Evolutionary conservation across 2,329 filamentous ascomycete species (phyloP), one percentile per base, ranked within the genome.

Genomic region (Colletotrichum echinochloae): DNA sequence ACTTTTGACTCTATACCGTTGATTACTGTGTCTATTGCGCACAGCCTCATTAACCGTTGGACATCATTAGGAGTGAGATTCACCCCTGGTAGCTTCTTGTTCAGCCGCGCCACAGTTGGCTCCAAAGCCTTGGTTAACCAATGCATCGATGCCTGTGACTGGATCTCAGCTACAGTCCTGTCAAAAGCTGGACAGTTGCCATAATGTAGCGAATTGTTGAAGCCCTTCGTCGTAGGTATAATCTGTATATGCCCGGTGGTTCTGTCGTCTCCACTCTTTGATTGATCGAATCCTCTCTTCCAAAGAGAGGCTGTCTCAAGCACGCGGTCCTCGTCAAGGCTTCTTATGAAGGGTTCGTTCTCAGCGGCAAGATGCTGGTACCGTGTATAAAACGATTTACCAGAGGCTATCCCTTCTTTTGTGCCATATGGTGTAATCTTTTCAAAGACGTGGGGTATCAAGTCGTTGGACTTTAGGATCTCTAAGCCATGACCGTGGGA

Each of bases 171-270:
- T 2, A 83, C 81, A 1, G 88, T 90, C 0, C 86, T 78, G 76
- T 95, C 91, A 75, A 97, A 97, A 0, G 83, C 83, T 4, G 85
- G 85, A 79, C 95, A 98, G 12, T 88, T 84, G 44, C 88, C 87
- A 77, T 95, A 92, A 74, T 91, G 90, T 28, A 98, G 86, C 0
- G 94, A 95, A 81, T 97, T 97, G 83, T 97, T 97, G 74, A 84
- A 85, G 0, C 85, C 87, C 0, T 81, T 73, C 2, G 81, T 85
- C 79, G 97, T 94, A 1, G 90, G 88, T 44, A 97, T 88, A 12
- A 92, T 82, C n/a, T 39, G 37, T 2, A 39, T 39, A 39, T 12
- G 11, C 94, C 79, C 52, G 37, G 94, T 87, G 1, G 83, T 75
- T 41, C 88, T 86, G 2, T 85, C 81, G 26, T 73, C 77, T 61